phyloP scores from a whole-genome alignment of 2,329 filamentous ascomycete species.

The Clonostachys chloroleuca region DNA sequence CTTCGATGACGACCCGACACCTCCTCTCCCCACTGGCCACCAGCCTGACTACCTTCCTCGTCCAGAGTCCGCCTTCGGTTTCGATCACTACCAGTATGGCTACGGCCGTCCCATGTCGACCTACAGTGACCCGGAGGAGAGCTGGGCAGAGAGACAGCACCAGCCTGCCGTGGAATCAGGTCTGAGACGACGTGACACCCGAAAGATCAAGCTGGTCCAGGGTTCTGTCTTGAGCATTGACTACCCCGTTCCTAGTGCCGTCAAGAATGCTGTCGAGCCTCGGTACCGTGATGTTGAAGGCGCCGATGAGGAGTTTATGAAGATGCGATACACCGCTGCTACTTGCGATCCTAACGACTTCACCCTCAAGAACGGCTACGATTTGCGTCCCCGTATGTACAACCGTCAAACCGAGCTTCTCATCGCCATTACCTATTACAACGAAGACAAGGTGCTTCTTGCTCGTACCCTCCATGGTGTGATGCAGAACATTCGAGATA shows the following conservation, averaged over 20 bases:
- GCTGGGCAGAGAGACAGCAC: conserved; percentile 68
- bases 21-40: background rate
- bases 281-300: conserved; percentile 84
- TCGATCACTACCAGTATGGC: conserved; percentile 18
- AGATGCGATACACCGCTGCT: conserved; percentile 91
- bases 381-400: conserved; percentile 90
- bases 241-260: conserved; percentile 87
- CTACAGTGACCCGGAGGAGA: conserved; percentile 41
- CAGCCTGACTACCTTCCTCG: background rate
- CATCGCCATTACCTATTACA: conserved; percentile 94
- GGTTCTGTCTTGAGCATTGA: conserved; percentile 89
- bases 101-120: background rate
- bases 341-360: conserved; percentile 95
- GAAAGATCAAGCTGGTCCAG: conserved; percentile 92
- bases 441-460: conserved; percentile 88
- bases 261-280: conserved; percentile 85
- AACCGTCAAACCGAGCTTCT: conserved; percentile 90
- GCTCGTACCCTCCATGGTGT: conserved; percentile 86
- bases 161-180: conserved; percentile 66
- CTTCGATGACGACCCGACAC: background rate
- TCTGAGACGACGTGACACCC: conserved; percentile 80
- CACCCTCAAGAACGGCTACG: conserved; percentile 93
- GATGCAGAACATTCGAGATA: conserved; percentile 95
- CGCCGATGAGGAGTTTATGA: conserved; percentile 86
- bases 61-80: background rate